A percentile compares a stretch with the other conserved stretches of the same genome.
Evolutionary conservation across 1,139 yeast species (phyloP).

Genomic region (Kodamaea anthophila): DNA sequence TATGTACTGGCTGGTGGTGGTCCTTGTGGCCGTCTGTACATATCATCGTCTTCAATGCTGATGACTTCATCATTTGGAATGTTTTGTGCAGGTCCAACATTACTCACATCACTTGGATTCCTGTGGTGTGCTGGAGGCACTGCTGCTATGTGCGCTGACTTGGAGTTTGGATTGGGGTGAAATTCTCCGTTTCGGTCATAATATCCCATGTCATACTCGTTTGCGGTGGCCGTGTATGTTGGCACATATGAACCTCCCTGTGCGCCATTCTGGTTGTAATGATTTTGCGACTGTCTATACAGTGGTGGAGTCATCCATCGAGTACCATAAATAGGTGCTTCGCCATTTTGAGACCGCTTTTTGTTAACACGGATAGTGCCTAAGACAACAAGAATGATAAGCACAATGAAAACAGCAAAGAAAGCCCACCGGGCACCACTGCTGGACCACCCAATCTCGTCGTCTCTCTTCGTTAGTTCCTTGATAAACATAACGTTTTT

Average conservation of each 20-base stretch:
- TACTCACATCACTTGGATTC: slow-evolving; percentile 9
- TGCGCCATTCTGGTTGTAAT: slow-evolving; percentile 41
- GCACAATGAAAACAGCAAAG: slow-evolving; percentile 46
- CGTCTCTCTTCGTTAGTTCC: slow-evolving; percentile 13
- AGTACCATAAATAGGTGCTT: slow-evolving; percentile 72
- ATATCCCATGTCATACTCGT: slow-evolving; percentile 72
- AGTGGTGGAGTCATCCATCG: slow-evolving; percentile 91
- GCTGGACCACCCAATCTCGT: slow-evolving; percentile 16
- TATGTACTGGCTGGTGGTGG: slow-evolving; percentile 7
- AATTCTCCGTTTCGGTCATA: slow-evolving; percentile 66
- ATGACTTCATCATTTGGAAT: slow-evolving; percentile 9
- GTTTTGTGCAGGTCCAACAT: slow-evolving; percentile 9
- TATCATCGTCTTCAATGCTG: background rate
- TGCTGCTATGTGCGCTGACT: slow-evolving; percentile 9
- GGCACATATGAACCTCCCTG: slow-evolving; percentile 49
- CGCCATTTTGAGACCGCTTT: slow-evolving; percentile 54
- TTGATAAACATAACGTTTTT: slow-evolving; percentile 10
- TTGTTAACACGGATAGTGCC: slow-evolving; percentile 55
- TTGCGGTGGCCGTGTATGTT: slow-evolving; percentile 57
- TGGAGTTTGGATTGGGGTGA: slow-evolving; percentile 29
- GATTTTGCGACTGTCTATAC: slow-evolving; percentile 68
- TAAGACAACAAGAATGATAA: slow-evolving; percentile 42
- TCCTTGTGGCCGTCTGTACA: slow-evolving; percentile 2
- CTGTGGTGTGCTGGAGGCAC: slow-evolving; percentile 13
- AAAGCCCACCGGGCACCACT: slow-evolving; percentile 53